Percentiles rank a stretch among this genome's conserved stretches.
Conservation (phyloP, 2,329 filamentous ascomycete genomes). For the Calonectria pteridis region DNA sequence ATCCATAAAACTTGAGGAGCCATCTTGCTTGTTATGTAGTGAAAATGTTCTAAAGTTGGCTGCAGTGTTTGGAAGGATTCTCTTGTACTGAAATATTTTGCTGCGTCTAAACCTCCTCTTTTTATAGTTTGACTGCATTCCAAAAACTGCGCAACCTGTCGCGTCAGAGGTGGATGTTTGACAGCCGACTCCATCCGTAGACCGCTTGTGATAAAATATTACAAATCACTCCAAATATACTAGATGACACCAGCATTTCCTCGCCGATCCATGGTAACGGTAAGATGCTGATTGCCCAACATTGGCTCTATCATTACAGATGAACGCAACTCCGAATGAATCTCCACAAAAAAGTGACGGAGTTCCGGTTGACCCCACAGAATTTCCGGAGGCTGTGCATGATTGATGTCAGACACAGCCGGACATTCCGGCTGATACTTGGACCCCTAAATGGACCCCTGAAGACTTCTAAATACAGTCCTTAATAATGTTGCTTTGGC, state of each 20-base stretch:
- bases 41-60: neutral
- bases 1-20: neutral
- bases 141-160: neutral
- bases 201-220: no score
- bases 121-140: neutral
- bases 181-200: neutral
- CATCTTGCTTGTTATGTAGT: neutral
- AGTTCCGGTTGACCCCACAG: neutral
- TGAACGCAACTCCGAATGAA: neutral
- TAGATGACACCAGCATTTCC: neutral
- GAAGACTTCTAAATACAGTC: no score
- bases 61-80: neutral
- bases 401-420: neutral
- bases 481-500: no score
- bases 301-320: neutral
- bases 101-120: neutral
- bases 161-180: no score
- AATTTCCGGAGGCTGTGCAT: neutral
- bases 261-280: neutral
- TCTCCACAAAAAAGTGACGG: slow-evolving; percentile 4
- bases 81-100: neutral
- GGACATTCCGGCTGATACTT: neutral
- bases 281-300: neutral
- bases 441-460: no score
- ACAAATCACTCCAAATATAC: no score